Percentiles rank a stretch among this genome's conserved stretches.
Conservation (phyloP, 306 rosid species). For the Sechiopsis laciniata region DNA sequence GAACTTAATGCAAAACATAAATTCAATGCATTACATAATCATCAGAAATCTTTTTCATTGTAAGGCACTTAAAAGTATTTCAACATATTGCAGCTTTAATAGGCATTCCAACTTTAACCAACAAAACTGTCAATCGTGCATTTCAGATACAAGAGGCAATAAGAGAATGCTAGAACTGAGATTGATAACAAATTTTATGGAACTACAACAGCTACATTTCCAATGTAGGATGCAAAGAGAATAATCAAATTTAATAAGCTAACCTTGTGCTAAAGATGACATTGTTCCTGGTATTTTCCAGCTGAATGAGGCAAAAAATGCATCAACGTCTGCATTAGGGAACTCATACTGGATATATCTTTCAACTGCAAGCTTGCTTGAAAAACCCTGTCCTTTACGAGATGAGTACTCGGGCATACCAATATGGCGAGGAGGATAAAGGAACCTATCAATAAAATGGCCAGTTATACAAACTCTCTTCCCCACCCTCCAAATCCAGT, state of each 20-base stretch:
- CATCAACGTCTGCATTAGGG: slow-evolving; percentile 39
- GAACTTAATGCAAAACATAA: slow-evolving; percentile 2
- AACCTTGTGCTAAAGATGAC: slow-evolving; percentile 39
- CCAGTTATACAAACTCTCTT: slow-evolving; percentile 48
- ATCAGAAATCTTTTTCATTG: not conserved
- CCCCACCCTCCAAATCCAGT: slow-evolving; percentile 79
- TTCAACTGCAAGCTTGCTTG: slow-evolving; percentile 70
- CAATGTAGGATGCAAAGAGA: not conserved
- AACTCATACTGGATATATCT: slow-evolving; percentile 42
- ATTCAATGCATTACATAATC: not conserved
- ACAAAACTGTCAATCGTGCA: not conserved
- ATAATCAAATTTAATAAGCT: not conserved
- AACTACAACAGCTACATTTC: slow-evolving; percentile 1
- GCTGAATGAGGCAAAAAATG: slow-evolving; percentile 58
- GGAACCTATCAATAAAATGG: slow-evolving; percentile 61
- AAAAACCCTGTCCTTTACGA: slow-evolving; percentile 35
- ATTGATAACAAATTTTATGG: not conserved
- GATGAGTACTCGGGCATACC: not conserved
- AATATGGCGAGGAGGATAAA: slow-evolving; percentile 56
- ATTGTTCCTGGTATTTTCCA: slow-evolving; percentile 67
- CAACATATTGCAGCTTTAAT: not conserved
- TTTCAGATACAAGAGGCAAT: not conserved
- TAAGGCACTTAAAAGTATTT: not conserved
- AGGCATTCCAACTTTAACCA: not conserved
- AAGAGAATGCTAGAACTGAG: not conserved